Evolutionary conservation across 2,329 filamentous ascomycete species (phyloP), one percentile per base, ranked within the genome.

Genomic region (Fusarium subglutinans): DNA sequence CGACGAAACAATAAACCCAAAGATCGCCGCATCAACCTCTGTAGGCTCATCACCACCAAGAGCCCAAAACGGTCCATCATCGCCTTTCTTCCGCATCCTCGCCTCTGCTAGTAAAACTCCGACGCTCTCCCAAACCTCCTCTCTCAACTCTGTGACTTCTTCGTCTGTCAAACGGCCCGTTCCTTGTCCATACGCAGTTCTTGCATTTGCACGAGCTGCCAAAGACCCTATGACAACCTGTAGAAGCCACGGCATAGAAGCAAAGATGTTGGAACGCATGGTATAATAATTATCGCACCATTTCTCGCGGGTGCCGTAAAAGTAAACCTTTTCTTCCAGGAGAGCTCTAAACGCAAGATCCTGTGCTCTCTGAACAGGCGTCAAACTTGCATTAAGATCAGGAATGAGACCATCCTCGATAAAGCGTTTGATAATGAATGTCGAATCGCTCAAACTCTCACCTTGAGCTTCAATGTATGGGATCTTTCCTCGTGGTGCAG

Each of bases 241-340:
- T 0, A 89, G 43, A 0, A 86, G 87, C 76, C 86, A 91, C 0
- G 89, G 87, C 4, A 91, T 69, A 0, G 84, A 61, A 15, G 77
- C 80, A 12, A 92, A 81, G 2, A 86, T 80, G 43, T 87, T 81
- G 57, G 85, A 84, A 22, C 90, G 87, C 89, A 90, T 91, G 20
- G 81, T 79, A 67, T 88, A 85, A 81, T 88, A 91, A 77, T 92
- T 90, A 63, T 89, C 82, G 6, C 85, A 78, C 90, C 90, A 92
- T 69, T 85, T 83, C 80, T 92, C 90, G 45, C 84, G 82, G 2
- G 71, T 79, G 84, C 87, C 82, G 66, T 87, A 90, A 71, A 91
- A 91, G 75, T 87, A 89, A 20, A 90, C 70, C 78, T 87, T 90
- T 26, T 92, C 89, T 80, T 92, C 90, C 30, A 92, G 67, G 58